Base-by-base conservation (phyloP, 768 basidiomycete genomes). In the Fistulinella prunicolor region DNA sequence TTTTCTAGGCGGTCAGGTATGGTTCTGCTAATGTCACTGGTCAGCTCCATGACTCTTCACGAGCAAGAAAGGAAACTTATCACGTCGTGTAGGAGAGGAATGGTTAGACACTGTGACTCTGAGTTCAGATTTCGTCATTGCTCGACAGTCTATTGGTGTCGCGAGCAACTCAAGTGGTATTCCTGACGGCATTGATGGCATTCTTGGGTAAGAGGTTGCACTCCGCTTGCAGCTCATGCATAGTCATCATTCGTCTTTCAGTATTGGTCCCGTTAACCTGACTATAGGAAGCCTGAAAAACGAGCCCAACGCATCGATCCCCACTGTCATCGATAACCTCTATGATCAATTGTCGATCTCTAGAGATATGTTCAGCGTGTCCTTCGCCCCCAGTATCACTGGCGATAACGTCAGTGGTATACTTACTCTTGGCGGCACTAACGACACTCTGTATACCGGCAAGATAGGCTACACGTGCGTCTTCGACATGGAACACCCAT, bases 11-110 rank as follows among this genome's bases (percentile, higher is more conserved):
- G 19, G 79, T 83, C 30, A 61, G 64, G 5, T 86, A 86, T 52
- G 83, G 83, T 42, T 78, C n/a, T n/a, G n/a, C n/a, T n/a, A 73
- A 67, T 3, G 82, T 85, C 67, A 74, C 73, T 34, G 82, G 83
- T 75, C 42, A 34, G 61, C 47, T 3, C 29, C 32, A 17, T 16
- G 6, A 37, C 3, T 2, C 36, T 35, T 24, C 32, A 12, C 9
- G 13, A 6, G 26, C 26, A 12, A 3, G 22, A 22, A 39, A n/a
- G n/a, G 14, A 2, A n/a, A 35, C 38, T 63, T 28, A 51, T 37
- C 6, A 5, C 9, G 13, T 34, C 22, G 12, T 43, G 20, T 36
- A 75, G 74, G 75, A 23, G 72, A 63, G 45, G 74, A 75, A 56
- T 78, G 67, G 58, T 71, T 60, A 13, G 85, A 86, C 61, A 70